Conservation (phyloP, 2,329 filamentous ascomycete genomes). For the Fusarium sp. region DNA sequence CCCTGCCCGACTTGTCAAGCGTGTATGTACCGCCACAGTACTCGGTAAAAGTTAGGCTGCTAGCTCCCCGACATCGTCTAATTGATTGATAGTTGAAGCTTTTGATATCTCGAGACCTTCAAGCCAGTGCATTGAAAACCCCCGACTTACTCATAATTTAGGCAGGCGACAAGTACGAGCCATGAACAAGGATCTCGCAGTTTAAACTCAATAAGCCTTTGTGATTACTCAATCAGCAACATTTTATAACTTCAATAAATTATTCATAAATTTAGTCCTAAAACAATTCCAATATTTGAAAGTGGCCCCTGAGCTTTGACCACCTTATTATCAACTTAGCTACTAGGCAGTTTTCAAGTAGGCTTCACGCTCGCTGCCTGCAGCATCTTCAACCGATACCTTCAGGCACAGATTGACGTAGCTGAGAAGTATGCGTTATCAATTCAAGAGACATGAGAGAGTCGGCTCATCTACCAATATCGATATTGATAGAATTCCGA, state of each 20-base stretch:
- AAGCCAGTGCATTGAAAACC: no score
- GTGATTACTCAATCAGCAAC: not conserved
- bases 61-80: not conserved
- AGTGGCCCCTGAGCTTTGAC: not conserved
- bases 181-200: no score
- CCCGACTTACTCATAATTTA: no score
- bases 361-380: not conserved
- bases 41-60: not conserved
- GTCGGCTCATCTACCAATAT: conserved; percentile 89
- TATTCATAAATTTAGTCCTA: not conserved
- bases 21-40: not conserved
- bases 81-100: no score
- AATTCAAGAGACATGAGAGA: conserved; percentile 92
- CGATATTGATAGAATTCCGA: conserved; percentile 62
- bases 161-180: no score
- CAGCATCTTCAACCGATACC: conserved; percentile 58
- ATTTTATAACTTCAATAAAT: not conserved
- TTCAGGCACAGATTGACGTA: conserved; percentile 85
- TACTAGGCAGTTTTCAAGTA: no score
- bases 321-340: not conserved
- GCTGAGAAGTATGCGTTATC: conserved; percentile 89
- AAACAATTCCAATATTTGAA: not conserved
- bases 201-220: no score
- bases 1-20: not conserved
- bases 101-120: no score